Conservation (phyloP, 495 filamentous ascomycete genomes). For the Aspergillus coremiiformis region DNA sequence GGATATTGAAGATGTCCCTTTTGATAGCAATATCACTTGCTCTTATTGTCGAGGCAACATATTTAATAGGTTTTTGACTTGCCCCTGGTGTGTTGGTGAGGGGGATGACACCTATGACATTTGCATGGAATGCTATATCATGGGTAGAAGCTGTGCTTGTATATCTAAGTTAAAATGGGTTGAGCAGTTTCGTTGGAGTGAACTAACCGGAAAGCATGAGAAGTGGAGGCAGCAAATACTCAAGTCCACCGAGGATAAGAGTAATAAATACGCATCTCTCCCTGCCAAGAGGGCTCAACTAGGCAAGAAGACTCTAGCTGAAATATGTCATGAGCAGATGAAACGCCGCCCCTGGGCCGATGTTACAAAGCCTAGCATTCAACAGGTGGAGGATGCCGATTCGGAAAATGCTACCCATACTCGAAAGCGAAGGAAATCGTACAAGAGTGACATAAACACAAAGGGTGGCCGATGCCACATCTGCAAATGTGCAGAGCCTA, state of each 20-base stretch:
- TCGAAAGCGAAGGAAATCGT: slow-evolving; percentile 43
- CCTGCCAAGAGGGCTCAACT: slow-evolving; percentile 53
- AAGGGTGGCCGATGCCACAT: slow-evolving; percentile 63
- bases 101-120: slow-evolving; percentile 82
- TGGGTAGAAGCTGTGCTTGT: slow-evolving; percentile 87
- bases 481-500: slow-evolving; percentile 62
- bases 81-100: slow-evolving; percentile 63
- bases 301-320: slow-evolving; percentile 69
- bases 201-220: slow-evolving; percentile 71
- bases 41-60: slow-evolving; percentile 95
- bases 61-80: slow-evolving; percentile 94
- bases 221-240: slow-evolving; percentile 72
- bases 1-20: slow-evolving; percentile 62
- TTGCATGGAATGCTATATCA: slow-evolving; percentile 93
- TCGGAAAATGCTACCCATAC: slow-evolving; percentile 27
- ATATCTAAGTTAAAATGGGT: slow-evolving; percentile 81
- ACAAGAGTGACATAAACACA: slow-evolving; percentile 29
- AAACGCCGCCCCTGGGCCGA: slow-evolving; percentile 60
- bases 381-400: slow-evolving; percentile 10
- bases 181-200: slow-evolving; percentile 82
- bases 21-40: slow-evolving; percentile 85
- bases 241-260: slow-evolving; percentile 52
- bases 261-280: slow-evolving; percentile 53
- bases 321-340: slow-evolving; percentile 85
- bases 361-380: slow-evolving; percentile 35